These are phyloP conservation scores for Elsinoe perseae DNA, from an alignment of 2,329 filamentous ascomycete genomes.

Conservation along the genomic window DNA sequence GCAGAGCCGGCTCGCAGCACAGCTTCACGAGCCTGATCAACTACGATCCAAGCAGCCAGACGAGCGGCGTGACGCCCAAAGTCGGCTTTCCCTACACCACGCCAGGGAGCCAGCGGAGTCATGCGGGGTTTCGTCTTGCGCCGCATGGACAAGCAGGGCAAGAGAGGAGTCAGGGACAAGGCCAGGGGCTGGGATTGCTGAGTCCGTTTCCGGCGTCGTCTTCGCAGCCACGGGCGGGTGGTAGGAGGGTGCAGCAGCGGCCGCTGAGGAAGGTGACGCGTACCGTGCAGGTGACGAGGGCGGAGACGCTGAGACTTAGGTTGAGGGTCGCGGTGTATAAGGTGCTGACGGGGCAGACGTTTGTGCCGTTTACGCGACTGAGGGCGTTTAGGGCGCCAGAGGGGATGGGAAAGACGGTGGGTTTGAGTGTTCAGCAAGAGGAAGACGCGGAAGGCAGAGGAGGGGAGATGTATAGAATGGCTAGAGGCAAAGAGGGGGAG, in stretches of 20 bases:
- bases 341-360: conserved; percentile 62
- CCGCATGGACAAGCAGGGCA: too few species aligned
- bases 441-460: neutral
- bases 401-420: conserved; percentile 7
- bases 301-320: conserved; percentile 59
- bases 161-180: neutral
- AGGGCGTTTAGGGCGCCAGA: conserved; percentile 22
- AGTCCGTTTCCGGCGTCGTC: neutral
- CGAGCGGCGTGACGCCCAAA: conserved; percentile 19
- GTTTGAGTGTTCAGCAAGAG: neutral
- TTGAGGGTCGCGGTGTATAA: conserved; percentile 68
- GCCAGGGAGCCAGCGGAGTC: neutral
- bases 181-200: neutral
- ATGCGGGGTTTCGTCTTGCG: neutral
- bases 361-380: conserved; percentile 56
- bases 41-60: conserved; percentile 39
- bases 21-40: conserved; percentile 42
- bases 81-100: neutral
- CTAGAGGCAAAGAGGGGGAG: neutral
- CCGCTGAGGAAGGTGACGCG: neutral
- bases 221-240: neutral
- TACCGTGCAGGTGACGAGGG: conserved; percentile 34
- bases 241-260: neutral
- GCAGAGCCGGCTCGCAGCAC: neutral
- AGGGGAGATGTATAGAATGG: neutral